Evolutionary conservation across 2,329 filamentous ascomycete species (phyloP), one percentile per base, ranked within the genome.

Genomic region (Trichoderma breve): DNA sequence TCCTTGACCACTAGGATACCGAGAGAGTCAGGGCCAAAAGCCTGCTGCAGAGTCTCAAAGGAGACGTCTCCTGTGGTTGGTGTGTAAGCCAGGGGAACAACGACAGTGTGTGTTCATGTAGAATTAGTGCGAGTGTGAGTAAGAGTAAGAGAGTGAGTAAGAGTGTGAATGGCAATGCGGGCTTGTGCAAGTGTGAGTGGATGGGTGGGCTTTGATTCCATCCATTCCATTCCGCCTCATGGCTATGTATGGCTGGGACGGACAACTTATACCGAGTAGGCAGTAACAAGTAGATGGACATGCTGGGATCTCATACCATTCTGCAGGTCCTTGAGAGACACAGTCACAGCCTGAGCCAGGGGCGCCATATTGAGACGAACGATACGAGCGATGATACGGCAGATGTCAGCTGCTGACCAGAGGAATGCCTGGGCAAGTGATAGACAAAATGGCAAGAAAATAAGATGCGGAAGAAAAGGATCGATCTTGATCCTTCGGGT

Each of bases 1-100:
- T 94, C 93, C 79, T 92, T 94, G 62, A 99, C 95, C n/a, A 98
- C 85, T 70, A 99, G 91, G 67, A 99, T 97, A 0, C 96, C 96
- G 14, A 98, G 85, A 2, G 94, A 97, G 30, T 93, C 90, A 1
- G 95, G 94, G 0, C 96, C 96, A 79, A 99, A 98, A 0, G 96
- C 96, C 76, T 92, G 82, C 76, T 93, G 88, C 12, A 96, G 86
- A 0, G 88, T 88, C 71, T 89, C 86, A 67, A 93, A 91, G 0
- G 91, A 86, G 60, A 95, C 86, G 71, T 86, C 87, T 24, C 89
- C 92, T 93, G 74, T 47, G n/a, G 4, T 12, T 43, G 32, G 15
- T 18, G 36, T 47, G 65, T 68, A 30, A 68, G 65, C 39, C 65
- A 60, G 65, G 55, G 65, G 34, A 8, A 66, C 32, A 39, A n/a